Evolutionary conservation across 169 alveolate genomes (phyloP), one percentile per base, ranked within the genome.

Genomic region (Cryptosporidium andersoni): DNA sequence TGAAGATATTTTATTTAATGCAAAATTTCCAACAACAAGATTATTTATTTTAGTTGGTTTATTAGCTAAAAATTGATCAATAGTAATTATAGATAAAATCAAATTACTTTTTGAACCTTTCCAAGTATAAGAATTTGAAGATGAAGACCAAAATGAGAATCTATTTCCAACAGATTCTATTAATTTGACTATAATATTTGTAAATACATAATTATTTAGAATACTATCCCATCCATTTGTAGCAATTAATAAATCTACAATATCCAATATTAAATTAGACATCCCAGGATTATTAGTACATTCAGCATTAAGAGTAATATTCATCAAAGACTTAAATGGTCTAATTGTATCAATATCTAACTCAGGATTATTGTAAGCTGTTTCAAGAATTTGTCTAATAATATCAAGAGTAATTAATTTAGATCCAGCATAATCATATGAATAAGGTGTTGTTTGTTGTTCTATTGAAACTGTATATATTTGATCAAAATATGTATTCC

Each of bases 211-310:
- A 42, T 58, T 47, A 34, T 47, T 36, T 1, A 74, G 48, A 16
- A 74, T 47, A 14, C 11, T 62, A 2, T 8, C 43, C 85, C 85
- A 74, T 3, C 62, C 43, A 43, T 62, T 74, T 7, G 45, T 34
- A 14, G 56, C 43, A 14, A 74, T 58, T 14, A 74, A 37, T 7
- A 74, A 4, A 42, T 74, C 85, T 25, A 49, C n/a, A n/a, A 42
- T 74, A 34, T 74, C 85, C 39, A 74, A 34, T 47, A 74, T 47
- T 2, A 74, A 43, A 74, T 45, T 74, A 58, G 66, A 39, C 11
- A 55, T 60, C 16, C 85, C 51, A 16, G 85, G 85, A 60, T 64
- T 74, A 49, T 51, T 74, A 1, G 85, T 74, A 42, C 85, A 74
- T 36, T 74, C 85, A 14, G 85, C 85, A 55, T 74, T 74, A 8